Evolutionary conservation across 192 early-diverging fungal species (phyloP).

Genomic region (Thamnidium elegans): DNA sequence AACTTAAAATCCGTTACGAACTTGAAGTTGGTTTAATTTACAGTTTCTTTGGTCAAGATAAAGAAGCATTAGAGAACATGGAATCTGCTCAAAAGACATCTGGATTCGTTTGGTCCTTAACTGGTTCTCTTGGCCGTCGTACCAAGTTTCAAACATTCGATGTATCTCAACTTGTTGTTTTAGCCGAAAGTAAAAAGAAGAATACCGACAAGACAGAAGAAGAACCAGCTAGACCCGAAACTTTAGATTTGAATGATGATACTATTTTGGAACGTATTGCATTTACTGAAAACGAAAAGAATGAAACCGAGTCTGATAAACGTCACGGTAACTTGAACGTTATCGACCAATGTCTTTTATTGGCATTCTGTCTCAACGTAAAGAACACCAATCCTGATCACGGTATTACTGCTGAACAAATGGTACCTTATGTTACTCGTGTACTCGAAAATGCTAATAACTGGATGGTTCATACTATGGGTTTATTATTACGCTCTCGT

Average conservation of each 20-base stretch:
- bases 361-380: constrained; percentile 90
- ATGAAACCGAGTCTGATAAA: constrained; percentile 42
- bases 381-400: constrained; percentile 92
- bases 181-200: constrained; percentile 69
- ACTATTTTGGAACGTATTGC: constrained; percentile 81
- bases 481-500: constrained; percentile 82
- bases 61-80: constrained; percentile 62
- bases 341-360: constrained; percentile 86
- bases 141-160: constrained; percentile 93
- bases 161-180: constrained; percentile 86
- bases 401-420: constrained; percentile 93
- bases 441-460: constrained; percentile 93
- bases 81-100: constrained; percentile 73
- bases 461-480: constrained; percentile 99
- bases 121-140: constrained; percentile 84
- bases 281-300: constrained; percentile 51
- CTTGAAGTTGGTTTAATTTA: constrained; percentile 79
- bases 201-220: constrained; percentile 22
- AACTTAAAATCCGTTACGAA: constrained; percentile 60
- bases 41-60: constrained; percentile 73
- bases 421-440: constrained; percentile 89
- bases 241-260: constrained; percentile 87
- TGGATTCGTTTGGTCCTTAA: constrained; percentile 81
- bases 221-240: constrained; percentile 56
- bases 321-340: constrained; percentile 67